Evolutionary conservation across 2,329 filamentous ascomycete genomes (phyloP), one percentile per base, ranked within the genome.

Genomic region (Trichoderma cornu-damae): DNA sequence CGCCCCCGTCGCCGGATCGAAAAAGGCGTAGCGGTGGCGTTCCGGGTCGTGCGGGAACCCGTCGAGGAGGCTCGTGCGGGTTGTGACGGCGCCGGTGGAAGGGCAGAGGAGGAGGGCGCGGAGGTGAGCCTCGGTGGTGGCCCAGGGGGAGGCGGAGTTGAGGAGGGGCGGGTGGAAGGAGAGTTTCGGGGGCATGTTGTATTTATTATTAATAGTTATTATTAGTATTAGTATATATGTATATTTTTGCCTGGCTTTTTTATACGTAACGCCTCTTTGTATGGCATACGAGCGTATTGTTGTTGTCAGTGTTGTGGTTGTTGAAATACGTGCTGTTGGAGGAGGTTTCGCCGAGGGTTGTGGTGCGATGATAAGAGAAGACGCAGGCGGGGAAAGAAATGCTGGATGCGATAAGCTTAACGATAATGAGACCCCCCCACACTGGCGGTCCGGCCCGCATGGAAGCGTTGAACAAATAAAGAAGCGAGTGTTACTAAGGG

Each of bases 81-180:
- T 89, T 1, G 89, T 92, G 30, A 92, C 81, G 12, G 87, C 88
- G 59, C 89, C 89, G 0, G 85, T 90, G 53, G 81, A 73, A 0
- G 80, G 75, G 49, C 77, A 84, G 28, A 74, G 68, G 66, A 88
- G 88, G 6, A 92, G 80, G 2, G 72, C 71, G 37, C 74, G 69
- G 3, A 92, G 79, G 61, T 91, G 82, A 4, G 79, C 75, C 4
- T 79, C 69, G 2, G 80, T 83, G 0, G 87, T 89, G 24, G 88
- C 87, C 88, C 88, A 91, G 0, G 88, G 88, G 49, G 82, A 86
- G 28, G 89, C 83, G 0, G 87, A 88, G 72, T 92, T 92, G 62
- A 91, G 75, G 6, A 93, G 75, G 0, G 87, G 86, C 0, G 86
- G 87, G 42, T 75, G 64, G 59, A 90, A 82, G 6, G 63, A 50